phyloP scores from a whole-genome alignment of 1,284 basidiomycete genomes.

The Pascua guehoae region DNA sequence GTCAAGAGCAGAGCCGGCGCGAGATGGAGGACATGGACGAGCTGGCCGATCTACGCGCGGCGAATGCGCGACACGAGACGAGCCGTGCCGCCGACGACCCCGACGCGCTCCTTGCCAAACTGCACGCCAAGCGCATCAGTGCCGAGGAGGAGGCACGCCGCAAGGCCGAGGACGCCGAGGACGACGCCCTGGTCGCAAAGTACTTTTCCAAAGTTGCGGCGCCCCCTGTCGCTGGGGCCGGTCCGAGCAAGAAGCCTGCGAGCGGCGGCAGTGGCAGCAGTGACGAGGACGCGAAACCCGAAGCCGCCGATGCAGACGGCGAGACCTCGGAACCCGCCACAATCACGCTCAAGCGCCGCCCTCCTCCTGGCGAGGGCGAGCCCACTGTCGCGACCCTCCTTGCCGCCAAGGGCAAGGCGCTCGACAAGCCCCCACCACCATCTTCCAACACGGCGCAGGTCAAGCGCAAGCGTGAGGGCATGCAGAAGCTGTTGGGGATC shows the following conservation, averaged over 20 bases:
- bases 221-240: conserved; percentile 5
- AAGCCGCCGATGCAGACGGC: not conserved
- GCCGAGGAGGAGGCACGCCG: conserved; percentile 55
- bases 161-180: conserved; percentile 75
- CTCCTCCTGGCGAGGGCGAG: conserved; percentile 48
- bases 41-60: conserved; percentile 76
- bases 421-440: conserved; percentile 42
- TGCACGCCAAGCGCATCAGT: conserved; percentile 40
- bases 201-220: conserved; percentile 71
- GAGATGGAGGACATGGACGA: conserved; percentile 99
- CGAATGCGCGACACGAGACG: conserved; percentile 87
- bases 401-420: conserved; percentile 63
- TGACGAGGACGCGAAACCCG: too few relatives aligned
- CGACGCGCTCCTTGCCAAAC: conserved; percentile 32
- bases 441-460: conserved; percentile 46
- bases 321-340: conserved; percentile 4
- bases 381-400: conserved; percentile 68
- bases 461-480: conserved; percentile 56
- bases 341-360: conserved; percentile 63
- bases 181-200: conserved; percentile 79
- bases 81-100: conserved; percentile 56
- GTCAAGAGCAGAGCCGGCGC: conserved; percentile 83
- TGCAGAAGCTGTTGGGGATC: conserved; percentile 54
- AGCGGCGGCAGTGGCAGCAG: too few relatives aligned
- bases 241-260: too few relatives aligned